Evolutionary conservation across 108 stramenopile species (phyloP).

Genomic region (Epipyxis sp.): DNA sequence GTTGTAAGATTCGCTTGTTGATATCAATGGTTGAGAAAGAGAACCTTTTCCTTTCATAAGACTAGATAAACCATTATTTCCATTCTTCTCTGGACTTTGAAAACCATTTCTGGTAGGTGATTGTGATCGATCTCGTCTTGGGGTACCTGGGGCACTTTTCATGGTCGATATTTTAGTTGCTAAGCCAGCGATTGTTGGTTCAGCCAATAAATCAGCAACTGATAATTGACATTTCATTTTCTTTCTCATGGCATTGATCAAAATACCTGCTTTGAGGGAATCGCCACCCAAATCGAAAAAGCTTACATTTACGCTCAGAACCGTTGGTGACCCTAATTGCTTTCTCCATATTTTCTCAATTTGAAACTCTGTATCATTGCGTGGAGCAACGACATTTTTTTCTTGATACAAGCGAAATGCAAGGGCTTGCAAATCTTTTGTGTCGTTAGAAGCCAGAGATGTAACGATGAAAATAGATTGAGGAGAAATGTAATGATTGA

Average conservation of each 20-base stretch:
- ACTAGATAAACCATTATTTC: no score
- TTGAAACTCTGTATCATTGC: neutral
- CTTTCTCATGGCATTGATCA: neutral
- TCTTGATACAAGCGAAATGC: neutral
- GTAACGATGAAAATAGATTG: no score
- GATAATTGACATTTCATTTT: neutral
- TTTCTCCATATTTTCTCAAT: neutral
- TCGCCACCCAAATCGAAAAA: slow-evolving; percentile 28
- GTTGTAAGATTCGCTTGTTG: no score
- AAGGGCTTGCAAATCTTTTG: neutral
- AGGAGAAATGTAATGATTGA: no score
- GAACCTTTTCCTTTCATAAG: no score
- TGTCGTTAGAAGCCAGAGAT: no score
- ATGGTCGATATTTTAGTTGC: neutral
- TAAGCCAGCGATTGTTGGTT: neutral
- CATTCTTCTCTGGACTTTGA: neutral
- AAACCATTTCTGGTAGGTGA: neutral
- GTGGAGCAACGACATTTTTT: neutral
- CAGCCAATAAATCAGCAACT: slow-evolving; percentile 16
- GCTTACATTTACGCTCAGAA: neutral
- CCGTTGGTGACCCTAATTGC: neutral
- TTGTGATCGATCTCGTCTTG: neutral
- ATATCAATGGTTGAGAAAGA: no score
- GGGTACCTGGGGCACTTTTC: neutral
- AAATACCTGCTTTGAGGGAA: neutral